Base-by-base conservation (phyloP, 2,329 filamentous ascomycete species). In the Fusarium avenaceum region DNA sequence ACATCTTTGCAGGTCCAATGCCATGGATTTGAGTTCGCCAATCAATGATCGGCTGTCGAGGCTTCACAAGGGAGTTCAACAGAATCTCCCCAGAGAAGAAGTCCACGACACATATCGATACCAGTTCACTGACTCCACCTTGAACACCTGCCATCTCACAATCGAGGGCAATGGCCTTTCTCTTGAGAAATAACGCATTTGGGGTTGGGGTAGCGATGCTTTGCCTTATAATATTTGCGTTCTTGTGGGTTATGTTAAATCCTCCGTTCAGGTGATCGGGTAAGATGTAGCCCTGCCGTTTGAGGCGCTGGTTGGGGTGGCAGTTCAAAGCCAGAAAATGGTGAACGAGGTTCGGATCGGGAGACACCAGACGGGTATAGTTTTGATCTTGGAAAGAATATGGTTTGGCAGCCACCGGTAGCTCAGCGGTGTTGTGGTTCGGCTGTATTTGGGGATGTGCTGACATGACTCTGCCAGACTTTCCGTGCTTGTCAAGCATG, bases 21-120 rank as follows among this genome's bases (percentile, higher is more conserved):
- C 62, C 62, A 48, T 57, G 35, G 0, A 63, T 57, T 0, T 57
- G 14, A 22, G 51, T 55, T 7, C 57, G 52, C 57, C 64, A 63
- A 4, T 62, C 17, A 35, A 45, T 15, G 7, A 63, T 66, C 1
- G 35, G 32, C 7, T 49, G 17, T 0, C 17, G 5, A 14, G 55
- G 61, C 22, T 65, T 56, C 2, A 65, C 33, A 22, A 65, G 35
- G 7, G 39, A 55, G n/a, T 61, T 33, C 4, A 66, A 1, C 22
- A 66, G 43, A 20, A 49, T 2, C 22, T 65, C 30, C 14, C 60
- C 42, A 4, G 63, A 56, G 15, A 66, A 65, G 19, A 65, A 30
- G 9, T 66, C 63, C n/a, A 66, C n/a, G 3, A 32, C 46, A 19
- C 40, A 66, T 5, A 61, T 65, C 1, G 46, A 66, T 24, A 66